phyloP scores from a whole-genome alignment of 2,329 filamentous ascomycete genomes.

The Sporothrix curviconia region DNA sequence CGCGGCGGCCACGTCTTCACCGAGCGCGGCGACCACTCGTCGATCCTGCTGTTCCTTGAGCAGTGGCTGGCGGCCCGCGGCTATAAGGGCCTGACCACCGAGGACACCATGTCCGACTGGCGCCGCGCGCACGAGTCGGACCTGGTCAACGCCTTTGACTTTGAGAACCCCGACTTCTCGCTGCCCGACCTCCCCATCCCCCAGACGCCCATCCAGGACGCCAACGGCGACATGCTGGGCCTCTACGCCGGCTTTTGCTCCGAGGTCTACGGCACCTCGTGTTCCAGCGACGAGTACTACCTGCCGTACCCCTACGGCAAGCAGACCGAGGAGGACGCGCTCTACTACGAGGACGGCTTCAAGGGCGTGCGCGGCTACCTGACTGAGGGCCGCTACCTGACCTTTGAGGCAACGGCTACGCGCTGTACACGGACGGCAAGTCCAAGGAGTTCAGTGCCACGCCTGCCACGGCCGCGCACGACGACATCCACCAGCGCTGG shows the following conservation, averaged over 20 bases:
- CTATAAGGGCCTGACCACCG: conserved; percentile 22
- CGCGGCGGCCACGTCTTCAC: conserved; percentile 47
- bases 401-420: conserved; percentile 41
- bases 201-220: conserved; percentile 35
- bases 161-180: conserved; percentile 38
- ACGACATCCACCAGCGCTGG: conserved; percentile 40
- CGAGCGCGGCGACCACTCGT: conserved; percentile 49
- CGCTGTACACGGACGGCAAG: conserved; percentile 31
- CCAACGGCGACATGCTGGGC: conserved; percentile 36
- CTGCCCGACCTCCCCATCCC: conserved; percentile 41
- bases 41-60: conserved; percentile 47
- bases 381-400: conserved; percentile 49
- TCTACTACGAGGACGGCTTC: conserved; percentile 46
- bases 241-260: conserved; percentile 36
- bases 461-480: conserved; percentile 30
- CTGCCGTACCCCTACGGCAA: conserved; percentile 40
- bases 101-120: conserved; percentile 23
- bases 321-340: conserved; percentile 31
- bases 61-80: conserved; percentile 26
- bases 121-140: conserved; percentile 23
- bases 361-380: conserved; percentile 45
- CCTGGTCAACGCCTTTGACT: conserved; percentile 24
- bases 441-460: conserved; percentile 20
- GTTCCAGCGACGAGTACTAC: conserved; percentile 15
- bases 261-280: conserved; percentile 29